These are phyloP conservation scores for Yamadazyma jaroonii DNA, from an alignment of 1,139 yeast genomes.

Conservation along the genomic window DNA sequence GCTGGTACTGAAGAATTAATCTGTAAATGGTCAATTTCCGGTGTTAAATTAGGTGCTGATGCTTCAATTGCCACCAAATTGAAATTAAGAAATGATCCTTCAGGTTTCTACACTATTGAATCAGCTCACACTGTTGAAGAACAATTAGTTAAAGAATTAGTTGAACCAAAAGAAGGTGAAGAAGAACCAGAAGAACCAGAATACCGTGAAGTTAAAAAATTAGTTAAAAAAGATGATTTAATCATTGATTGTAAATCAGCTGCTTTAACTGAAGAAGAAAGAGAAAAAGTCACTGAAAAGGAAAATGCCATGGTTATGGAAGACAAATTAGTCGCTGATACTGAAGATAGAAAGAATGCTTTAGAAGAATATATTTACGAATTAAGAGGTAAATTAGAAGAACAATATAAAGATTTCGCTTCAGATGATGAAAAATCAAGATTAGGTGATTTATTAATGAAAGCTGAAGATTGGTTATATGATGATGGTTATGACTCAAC, in stretches of 20 bases:
- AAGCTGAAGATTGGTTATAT: conserved; percentile 97
- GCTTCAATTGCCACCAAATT: conserved; percentile 82
- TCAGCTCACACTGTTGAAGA: conserved; percentile 95
- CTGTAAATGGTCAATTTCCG: conserved; percentile 84
- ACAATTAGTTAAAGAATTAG: conserved; percentile 77
- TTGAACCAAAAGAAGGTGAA: conserved; percentile 57
- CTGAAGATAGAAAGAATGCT: conserved; percentile 98
- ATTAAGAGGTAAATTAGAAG: conserved; percentile 95
- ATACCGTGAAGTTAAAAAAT: conserved; percentile 87
- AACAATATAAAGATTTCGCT: conserved; percentile 85
- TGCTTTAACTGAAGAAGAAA: conserved; percentile 58
- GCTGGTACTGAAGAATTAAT: conserved; percentile 63
- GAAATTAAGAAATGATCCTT: conserved; percentile 95
- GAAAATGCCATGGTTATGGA: conserved; percentile 83
- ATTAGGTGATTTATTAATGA: conserved; percentile 68
- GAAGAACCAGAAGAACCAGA: conserved; percentile 65
- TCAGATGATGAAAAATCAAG: conserved; percentile 84
- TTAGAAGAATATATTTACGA: conserved; percentile 98
- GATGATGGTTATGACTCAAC: conserved; percentile 96
- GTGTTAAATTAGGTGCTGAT: conserved; percentile 77
- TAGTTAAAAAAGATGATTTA: conserved; percentile 88
- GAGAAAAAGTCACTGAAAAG: conserved; percentile 68
- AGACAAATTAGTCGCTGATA: conserved; percentile 96
- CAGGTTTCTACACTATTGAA: conserved; percentile 92
- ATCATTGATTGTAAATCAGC: conserved; percentile 54